Evolutionary conservation across 495 filamentous ascomycete genomes (phyloP), one percentile per base, ranked within the genome.

Genomic region (Aspergillus sclerotioniger): DNA sequence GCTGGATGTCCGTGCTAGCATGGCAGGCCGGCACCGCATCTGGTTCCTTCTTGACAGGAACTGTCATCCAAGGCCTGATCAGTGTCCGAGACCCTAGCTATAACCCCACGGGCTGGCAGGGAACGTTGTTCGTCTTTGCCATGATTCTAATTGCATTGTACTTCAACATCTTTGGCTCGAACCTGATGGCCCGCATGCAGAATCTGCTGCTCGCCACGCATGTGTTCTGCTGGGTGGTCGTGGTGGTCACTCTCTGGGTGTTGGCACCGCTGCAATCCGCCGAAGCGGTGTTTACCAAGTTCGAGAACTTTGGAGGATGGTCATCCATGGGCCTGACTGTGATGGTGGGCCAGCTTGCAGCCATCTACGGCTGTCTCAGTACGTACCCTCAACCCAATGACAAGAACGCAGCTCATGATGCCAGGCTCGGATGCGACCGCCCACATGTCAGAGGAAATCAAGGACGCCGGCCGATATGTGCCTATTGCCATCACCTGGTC

Each of bases 131-230:
- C 25, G 71, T 74, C 56, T 78, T 69, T 56, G 71, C 73, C 6
- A 66, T 75, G 29, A 57, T 72, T 1, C 25, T 70, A 1, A 58
- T 74, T 35, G 59, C 67, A 8, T 62, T 70, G 15, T 46, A 69
- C 8, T 61, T 79, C 39, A 82, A 81, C 60, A 69, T 75, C 17
- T 73, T 67, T 50, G 67, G 65, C 21, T 69, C 71, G 0, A 54
- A 71, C 13, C 57, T 76, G n/a, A 71, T 82, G 51, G 75, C 80
- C 12, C 62, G 69, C 4, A 53, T 84, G 20, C 78, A 83, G 54
- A 70, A 76, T 17, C 59, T 83, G 28, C 69, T 70, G 28, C 63
- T 77, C n/a, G 69, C 78, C 29, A 67, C 77, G 12, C 81, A 84
- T 53, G 61, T 83, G 21, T 54, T 78, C 12, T 71, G 73, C 54